Evolutionary conservation across 805 yeast species (phyloP).

Genomic region (Metschnikowia cubensis): DNA sequence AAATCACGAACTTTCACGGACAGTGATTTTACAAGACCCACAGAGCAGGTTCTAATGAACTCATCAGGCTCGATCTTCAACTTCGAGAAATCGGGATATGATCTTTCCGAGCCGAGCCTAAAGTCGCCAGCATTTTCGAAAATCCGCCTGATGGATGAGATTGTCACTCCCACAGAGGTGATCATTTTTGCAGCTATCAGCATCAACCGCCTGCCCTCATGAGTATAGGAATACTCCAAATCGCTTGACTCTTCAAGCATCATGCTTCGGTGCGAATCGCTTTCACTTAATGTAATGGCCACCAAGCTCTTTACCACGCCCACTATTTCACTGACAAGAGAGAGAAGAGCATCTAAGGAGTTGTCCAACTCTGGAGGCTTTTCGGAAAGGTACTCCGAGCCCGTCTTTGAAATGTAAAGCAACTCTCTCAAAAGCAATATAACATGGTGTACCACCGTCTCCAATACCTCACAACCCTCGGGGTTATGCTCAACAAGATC

Average conservation of each 20-base stretch:
- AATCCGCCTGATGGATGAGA: constrained; percentile 48
- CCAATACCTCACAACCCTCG: constrained; percentile 64
- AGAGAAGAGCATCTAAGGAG: constrained; percentile 53
- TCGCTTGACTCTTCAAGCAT: constrained; percentile 6
- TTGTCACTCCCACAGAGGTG: constrained; percentile 46
- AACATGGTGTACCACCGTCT: constrained; percentile 63
- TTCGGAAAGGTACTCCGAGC: constrained; percentile 36
- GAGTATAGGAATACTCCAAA: constrained; percentile 49
- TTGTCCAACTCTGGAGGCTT: constrained; percentile 42
- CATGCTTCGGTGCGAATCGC: constrained; percentile 29
- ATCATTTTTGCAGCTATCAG: constrained; percentile 59
- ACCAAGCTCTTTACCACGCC: constrained; percentile 61
- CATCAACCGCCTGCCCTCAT: constrained; percentile 64
- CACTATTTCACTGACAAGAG: constrained; percentile 62
- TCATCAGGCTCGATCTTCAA: constrained; percentile 56
- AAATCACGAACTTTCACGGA: constrained; percentile 23
- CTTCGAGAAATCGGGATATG: constrained; percentile 60
- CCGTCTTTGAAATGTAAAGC: constrained; percentile 53
- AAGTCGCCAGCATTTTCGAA: constrained; percentile 64
- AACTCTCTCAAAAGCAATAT: constrained; percentile 62
- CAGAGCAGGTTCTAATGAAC: constrained; percentile 59
- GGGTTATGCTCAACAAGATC: constrained; percentile 74
- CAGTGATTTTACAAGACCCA: constrained; percentile 49
- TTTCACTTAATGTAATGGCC: constrained; percentile 46
- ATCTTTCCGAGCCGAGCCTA: constrained; percentile 52